Evolutionary conservation across 2,329 filamentous ascomycete genomes (phyloP).

Genomic region (Botryotinia narcissicola): DNA sequence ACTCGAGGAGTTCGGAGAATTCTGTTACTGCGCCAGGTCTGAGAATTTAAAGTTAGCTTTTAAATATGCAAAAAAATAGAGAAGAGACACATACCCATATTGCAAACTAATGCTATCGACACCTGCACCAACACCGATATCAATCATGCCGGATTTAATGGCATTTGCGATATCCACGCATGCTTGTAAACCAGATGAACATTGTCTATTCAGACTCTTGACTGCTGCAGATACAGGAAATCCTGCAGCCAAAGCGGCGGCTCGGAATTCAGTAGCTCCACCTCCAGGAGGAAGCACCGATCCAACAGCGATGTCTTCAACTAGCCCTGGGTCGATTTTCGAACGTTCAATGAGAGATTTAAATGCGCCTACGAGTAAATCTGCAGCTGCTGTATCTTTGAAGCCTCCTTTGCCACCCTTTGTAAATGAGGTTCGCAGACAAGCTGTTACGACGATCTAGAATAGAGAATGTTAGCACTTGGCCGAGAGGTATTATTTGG

Average conservation of each 20-base stretch:
- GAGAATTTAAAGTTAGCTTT: constrained; percentile 18
- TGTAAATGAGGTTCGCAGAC: constrained; percentile 87
- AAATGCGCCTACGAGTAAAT: constrained; percentile 82
- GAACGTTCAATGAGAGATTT: constrained; percentile 79
- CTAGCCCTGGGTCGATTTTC: constrained; percentile 79
- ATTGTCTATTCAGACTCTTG: constrained; percentile 88
- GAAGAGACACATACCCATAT: constrained; percentile 64
- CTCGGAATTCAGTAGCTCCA: constrained; percentile 95
- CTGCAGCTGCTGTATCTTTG: constrained; percentile 88
- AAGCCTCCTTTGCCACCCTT: constrained; percentile 91
- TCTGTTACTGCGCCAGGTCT: constrained; percentile 83
- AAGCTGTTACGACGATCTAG: constrained; percentile 84
- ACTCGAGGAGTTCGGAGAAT: constrained; percentile 86
- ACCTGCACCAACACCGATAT: constrained; percentile 88
- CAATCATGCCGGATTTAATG: constrained; percentile 89
- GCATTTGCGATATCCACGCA: constrained; percentile 93
- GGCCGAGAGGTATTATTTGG: background rate
- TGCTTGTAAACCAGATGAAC: constrained; percentile 88
- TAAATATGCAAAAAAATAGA: too few species aligned
- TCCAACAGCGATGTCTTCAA: constrained; percentile 92
- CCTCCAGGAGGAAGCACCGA: constrained; percentile 89
- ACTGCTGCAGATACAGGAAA: constrained; percentile 85
- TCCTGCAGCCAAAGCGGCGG: constrained; percentile 83
- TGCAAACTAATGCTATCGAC: constrained; percentile 95
- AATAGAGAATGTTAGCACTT: constrained; percentile 31